Percentiles rank a stretch among this genome's conserved stretches.
Evolutionary conservation across 2,329 filamentous ascomycete genomes (phyloP).

Genomic region (Ascomycota sp.): DNA sequence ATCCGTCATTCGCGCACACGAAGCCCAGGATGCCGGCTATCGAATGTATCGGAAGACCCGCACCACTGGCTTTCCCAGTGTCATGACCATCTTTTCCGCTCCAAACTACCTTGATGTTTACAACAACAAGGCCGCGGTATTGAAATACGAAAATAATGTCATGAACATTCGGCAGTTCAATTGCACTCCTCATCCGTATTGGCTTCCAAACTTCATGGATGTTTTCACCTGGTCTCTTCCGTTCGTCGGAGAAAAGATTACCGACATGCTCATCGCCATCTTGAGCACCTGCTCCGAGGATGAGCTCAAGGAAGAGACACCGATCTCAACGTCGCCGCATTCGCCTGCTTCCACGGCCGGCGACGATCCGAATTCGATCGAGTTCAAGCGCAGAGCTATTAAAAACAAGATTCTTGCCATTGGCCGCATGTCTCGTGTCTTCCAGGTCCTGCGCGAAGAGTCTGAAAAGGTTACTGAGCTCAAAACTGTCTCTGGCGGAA

Average conservation of each 20-base stretch:
- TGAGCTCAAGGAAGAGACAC: slow-evolving; percentile 71
- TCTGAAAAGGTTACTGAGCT: slow-evolving; percentile 91
- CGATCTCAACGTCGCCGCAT: slow-evolving; percentile 24
- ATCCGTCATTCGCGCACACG: slow-evolving; percentile 90
- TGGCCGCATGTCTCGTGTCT: slow-evolving; percentile 83
- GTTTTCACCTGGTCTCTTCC: slow-evolving; percentile 99
- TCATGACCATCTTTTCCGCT: slow-evolving; percentile 99
- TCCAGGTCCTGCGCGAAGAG: slow-evolving; percentile 94
- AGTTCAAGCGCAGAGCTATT: slow-evolving; percentile 88
- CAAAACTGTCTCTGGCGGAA: slow-evolving; percentile 84
- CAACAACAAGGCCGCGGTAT: slow-evolving; percentile 96
- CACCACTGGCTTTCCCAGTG: slow-evolving; percentile 92
- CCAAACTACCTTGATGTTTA: slow-evolving; percentile 98
- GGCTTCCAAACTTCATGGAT: slow-evolving; percentile 99
- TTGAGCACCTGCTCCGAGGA: slow-evolving; percentile 98
- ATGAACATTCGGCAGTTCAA: slow-evolving; percentile 99
- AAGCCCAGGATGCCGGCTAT: slow-evolving; percentile 95
- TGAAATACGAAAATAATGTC: slow-evolving; percentile 99
- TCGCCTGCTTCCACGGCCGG: slow-evolving; percentile 35
- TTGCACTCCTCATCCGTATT: slow-evolving; percentile 97
- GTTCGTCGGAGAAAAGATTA: slow-evolving; percentile 97
- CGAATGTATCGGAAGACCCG: slow-evolving; percentile 98
- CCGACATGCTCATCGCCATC: slow-evolving; percentile 97
- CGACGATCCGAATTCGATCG: slow-evolving; percentile 62
- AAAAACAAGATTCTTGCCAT: slow-evolving; percentile 99